phyloP scores from a whole-genome alignment of 106 monocot species.

The Dendrobium catenatum region DNA sequence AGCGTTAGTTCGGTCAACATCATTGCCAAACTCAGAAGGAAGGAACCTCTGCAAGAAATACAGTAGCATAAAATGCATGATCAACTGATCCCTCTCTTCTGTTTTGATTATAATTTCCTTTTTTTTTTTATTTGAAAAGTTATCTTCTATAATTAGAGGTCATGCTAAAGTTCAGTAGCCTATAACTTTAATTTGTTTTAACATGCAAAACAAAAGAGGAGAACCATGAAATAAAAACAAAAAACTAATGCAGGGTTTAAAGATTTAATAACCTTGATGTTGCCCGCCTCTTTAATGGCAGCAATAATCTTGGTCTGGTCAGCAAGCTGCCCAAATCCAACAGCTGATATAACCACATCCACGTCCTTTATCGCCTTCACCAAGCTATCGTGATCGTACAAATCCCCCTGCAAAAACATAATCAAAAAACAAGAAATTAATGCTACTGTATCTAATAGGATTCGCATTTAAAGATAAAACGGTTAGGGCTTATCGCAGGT shows the following conservation, averaged over 20 bases:
- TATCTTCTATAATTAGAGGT: background rate
- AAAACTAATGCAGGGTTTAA: background rate
- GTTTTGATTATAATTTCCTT: too few relatives aligned
- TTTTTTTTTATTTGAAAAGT: too few relatives aligned
- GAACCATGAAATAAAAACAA: too few relatives aligned
- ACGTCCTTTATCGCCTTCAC: constrained; percentile 17
- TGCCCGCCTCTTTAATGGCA: constrained; percentile 23
- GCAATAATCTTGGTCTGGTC: constrained; percentile 24
- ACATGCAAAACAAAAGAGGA: too few relatives aligned
- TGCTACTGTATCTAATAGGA: too few relatives aligned
- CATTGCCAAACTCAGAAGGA: constrained; percentile 30
- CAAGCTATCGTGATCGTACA: constrained; percentile 26
- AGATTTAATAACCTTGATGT: constrained; percentile 4
- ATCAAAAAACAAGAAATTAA: background rate
- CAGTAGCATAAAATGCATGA: background rate
- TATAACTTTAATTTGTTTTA: too few relatives aligned
- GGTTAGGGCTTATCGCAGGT: background rate
- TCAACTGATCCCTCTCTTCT: background rate
- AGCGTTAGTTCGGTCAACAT: constrained; percentile 7
- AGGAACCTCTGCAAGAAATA: constrained; percentile 27
- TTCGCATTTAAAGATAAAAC: background rate
- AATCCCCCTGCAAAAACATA: constrained; percentile 16
- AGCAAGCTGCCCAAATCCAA: constrained; percentile 2
- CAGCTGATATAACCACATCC: constrained; percentile 17
- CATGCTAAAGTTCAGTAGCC: background rate